Conservation (phyloP, 805 yeast genomes). For the Komagataella populi region DNA sequence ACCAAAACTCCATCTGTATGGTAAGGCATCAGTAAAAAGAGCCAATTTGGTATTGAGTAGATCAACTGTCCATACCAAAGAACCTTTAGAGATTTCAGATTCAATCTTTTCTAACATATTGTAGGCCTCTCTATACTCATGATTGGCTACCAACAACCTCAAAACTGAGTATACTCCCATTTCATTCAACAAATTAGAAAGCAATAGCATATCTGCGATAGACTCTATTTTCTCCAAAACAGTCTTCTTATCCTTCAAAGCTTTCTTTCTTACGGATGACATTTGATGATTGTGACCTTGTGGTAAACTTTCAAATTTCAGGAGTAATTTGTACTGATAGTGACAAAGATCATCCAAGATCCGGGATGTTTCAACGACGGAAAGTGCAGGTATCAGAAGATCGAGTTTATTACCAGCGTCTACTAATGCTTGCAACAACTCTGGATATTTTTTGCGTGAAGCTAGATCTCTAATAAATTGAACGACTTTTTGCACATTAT, state of each 20-base stretch:
- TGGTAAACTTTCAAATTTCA: background rate
- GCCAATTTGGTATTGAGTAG: background rate
- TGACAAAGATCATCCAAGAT: background rate
- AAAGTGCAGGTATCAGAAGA: background rate
- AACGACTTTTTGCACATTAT: background rate
- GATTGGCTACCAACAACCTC: background rate
- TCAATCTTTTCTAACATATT: background rate
- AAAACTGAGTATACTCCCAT: background rate
- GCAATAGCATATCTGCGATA: background rate
- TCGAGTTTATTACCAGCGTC: background rate
- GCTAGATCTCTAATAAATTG: background rate
- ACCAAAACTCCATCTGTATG: background rate
- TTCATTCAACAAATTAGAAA: background rate
- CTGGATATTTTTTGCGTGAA: background rate
- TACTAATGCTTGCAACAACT: background rate
- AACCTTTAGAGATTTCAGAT: background rate
- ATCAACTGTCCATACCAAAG: background rate
- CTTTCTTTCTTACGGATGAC: background rate
- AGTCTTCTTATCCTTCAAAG: background rate
- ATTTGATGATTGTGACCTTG: background rate
- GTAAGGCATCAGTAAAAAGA: background rate
- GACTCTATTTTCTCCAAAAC: background rate
- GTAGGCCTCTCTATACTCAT: background rate
- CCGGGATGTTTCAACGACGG: background rate
- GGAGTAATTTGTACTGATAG: background rate